Evolutionary conservation across 2,329 filamentous ascomycete species (phyloP), one percentile per base, ranked within the genome.

Genomic region (Cylindrodendrum hubeiense): DNA sequence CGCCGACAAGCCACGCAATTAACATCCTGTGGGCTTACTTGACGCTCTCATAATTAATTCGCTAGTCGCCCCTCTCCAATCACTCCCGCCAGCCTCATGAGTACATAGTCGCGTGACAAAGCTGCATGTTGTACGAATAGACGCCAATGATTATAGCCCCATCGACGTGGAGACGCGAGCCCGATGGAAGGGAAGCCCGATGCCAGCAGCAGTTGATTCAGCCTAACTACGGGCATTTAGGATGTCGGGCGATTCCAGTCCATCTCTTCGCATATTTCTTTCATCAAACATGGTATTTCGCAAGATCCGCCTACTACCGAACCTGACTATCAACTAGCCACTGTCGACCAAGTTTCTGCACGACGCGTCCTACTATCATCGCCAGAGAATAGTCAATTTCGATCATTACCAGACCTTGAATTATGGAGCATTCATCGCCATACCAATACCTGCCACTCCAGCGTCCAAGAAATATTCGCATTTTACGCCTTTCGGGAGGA

Each of bases 401-500:
- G 5, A 33, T 21, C 37, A 19, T 15, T 5, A 33, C 34, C 37
- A 12, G n/a, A 17, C 4, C 28, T 47, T 19, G 30, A 33, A 34
- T 37, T 33, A 63, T 63, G 30, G 37, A 50, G n/a, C 34, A 44
- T 28, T 19, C 43, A 41, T 43, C 46, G 3, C 52, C 30, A 7
- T 63, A 46, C 17, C 34, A 52, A 10, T 63, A 56, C 46, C 17
- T 7, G 5, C n/a, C 60, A 6, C 46, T 57, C 22, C 22, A 37
- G 19, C 3, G 22, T 17, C 28, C 46, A 9, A 57, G 43, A 4
- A n/a, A 22, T 12, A 52, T 63, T n/a, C 60, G 60, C 15, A 37
- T 63, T 4, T 43, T 63, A 26, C 46, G 60, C 7, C 46, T 62
- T 15, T 44, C 30, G 19, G 59, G 52, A 30, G 59, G 59, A 12